A percentile compares a stretch with the other conserved stretches of the same genome.
These are phyloP conservation scores for Didymella sp. DNA, from an alignment of 2,329 filamentous ascomycete species.

Conservation along the genomic window DNA sequence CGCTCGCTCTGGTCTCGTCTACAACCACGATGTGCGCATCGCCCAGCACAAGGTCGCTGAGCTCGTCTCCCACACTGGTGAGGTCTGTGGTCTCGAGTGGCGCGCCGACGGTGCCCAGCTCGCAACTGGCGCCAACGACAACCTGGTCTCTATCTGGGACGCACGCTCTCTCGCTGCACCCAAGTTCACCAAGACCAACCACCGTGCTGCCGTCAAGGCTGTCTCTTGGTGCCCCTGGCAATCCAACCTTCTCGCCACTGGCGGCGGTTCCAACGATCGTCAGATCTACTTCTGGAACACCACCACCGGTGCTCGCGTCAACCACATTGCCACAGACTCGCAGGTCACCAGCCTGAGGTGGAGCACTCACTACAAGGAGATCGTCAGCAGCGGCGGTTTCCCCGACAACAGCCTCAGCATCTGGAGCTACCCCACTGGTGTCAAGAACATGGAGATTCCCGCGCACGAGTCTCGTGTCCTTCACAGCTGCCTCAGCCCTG, in stretches of 20 bases:
- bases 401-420: conserved; percentile 99
- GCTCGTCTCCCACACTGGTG: conserved; percentile 94
- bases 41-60: conserved; percentile 98
- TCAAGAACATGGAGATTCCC: conserved; percentile 97
- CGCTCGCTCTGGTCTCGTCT: conserved; percentile 91
- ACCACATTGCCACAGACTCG: conserved; percentile 98
- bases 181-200: conserved; percentile 99
- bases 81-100: conserved; percentile 98
- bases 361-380: conserved; percentile 97
- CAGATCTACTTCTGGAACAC: conserved; percentile 99
- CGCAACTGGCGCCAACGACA: conserved; percentile 97
- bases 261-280: conserved; percentile 93
- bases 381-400: conserved; percentile 96
- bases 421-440: conserved; percentile 97
- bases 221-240: conserved; percentile 99
- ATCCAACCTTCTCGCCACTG: conserved; percentile 93
- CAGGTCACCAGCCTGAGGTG: conserved; percentile 96
- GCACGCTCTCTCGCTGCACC: conserved; percentile 89
- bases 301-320: conserved; percentile 94
- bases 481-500: conserved; percentile 95
- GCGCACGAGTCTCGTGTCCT: conserved; percentile 96
- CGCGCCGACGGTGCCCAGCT: conserved; percentile 94
- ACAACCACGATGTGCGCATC: conserved; percentile 97
- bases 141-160: conserved; percentile 99
- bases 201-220: conserved; percentile 98